A percentile compares a stretch with the other conserved stretches of the same genome.
Evolutionary conservation across 495 filamentous ascomycete genomes (phyloP).

Genomic region (Penicillium canescens): DNA sequence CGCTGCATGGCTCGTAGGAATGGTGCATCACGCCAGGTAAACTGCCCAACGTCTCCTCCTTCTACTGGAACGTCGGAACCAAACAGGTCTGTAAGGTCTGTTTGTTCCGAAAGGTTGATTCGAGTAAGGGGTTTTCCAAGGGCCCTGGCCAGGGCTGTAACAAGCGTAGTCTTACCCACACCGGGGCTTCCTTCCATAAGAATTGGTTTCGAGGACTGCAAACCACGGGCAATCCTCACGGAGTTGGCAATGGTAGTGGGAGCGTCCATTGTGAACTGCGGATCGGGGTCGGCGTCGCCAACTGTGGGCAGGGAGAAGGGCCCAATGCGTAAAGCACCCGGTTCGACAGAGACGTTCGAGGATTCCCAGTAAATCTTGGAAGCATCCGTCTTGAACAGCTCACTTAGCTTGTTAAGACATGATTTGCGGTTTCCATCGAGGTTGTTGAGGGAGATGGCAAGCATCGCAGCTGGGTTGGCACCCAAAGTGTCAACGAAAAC

Average conservation of each 20-base stretch:
- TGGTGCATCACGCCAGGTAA: conserved; percentile 92
- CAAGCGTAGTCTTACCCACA: conserved; percentile 93
- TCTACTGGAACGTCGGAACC: conserved; percentile 95
- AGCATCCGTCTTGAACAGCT: conserved; percentile 65
- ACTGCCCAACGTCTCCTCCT: conserved; percentile 81
- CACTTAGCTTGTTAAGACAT: conserved; percentile 72
- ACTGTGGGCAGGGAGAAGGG: conserved; percentile 66
- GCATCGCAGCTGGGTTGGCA: conserved; percentile 84
- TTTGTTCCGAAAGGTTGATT: conserved; percentile 97
- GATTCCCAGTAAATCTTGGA: conserved; percentile 59
- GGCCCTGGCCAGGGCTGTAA: conserved; percentile 77
- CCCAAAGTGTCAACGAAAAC: conserved; percentile 95
- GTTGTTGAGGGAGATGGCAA: conserved; percentile 61
- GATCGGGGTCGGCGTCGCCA: conserved; percentile 47
- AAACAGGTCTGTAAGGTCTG: conserved; percentile 95
- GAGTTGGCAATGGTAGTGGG: conserved; percentile 88
- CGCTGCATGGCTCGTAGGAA: conserved; percentile 95
- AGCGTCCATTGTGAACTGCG: conserved; percentile 76
- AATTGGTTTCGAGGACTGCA: conserved; percentile 87
- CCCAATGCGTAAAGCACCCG: conserved; percentile 60
- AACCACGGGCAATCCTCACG: conserved; percentile 85
- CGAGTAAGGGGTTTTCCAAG: conserved; percentile 80
- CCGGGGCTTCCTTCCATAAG: conserved; percentile 94
- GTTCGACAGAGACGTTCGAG: conserved; percentile 48
- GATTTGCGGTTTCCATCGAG: conserved; percentile 61